A percentile compares a stretch with the other conserved stretches of the same genome.
Evolutionary conservation across 2,329 filamentous ascomycete genomes (phyloP).

Genomic region (Botrytis deweyae): DNA sequence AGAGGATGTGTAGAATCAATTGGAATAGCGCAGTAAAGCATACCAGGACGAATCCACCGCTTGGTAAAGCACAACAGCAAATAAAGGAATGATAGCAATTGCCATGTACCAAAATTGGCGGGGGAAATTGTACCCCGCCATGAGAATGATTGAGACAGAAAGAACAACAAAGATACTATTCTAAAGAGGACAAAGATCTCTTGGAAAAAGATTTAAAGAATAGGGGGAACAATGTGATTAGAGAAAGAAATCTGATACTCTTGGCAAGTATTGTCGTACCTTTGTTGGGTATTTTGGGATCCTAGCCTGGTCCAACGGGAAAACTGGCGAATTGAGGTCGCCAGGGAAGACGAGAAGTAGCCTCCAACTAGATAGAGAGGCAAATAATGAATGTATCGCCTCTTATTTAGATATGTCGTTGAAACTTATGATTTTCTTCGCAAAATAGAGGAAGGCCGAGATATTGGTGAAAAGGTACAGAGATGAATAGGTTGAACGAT

Average conservation of each 20-base stretch:
- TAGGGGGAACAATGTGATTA: conserved; percentile 1
- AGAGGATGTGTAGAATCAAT: neutral
- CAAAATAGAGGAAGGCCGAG: neutral
- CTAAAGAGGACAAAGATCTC: neutral
- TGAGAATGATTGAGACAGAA: conserved; percentile 8
- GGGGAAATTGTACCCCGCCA: conserved; percentile 24
- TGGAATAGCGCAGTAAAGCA: conserved; percentile 14
- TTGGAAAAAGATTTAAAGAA: neutral
- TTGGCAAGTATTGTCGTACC: conserved; percentile 14
- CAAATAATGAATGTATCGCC: neutral
- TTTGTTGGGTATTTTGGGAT: conserved; percentile 9
- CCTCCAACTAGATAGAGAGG: conserved; percentile 13
- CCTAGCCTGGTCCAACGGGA: neutral
- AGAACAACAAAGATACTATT: neutral
- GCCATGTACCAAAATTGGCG: neutral
- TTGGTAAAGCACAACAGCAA: conserved; percentile 30
- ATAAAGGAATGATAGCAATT: conserved; percentile 25
- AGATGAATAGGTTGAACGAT: neutral
- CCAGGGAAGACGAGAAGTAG: conserved; percentile 16
- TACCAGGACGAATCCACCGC: conserved; percentile 28
- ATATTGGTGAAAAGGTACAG: neutral
- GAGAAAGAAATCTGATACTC: neutral
- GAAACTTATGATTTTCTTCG: neutral
- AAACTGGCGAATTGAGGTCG: conserved; percentile 17
- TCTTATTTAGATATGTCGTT: neutral